Base-by-base conservation (phyloP, 345 rosid species). In the Orychophragmus violaceus region DNA sequence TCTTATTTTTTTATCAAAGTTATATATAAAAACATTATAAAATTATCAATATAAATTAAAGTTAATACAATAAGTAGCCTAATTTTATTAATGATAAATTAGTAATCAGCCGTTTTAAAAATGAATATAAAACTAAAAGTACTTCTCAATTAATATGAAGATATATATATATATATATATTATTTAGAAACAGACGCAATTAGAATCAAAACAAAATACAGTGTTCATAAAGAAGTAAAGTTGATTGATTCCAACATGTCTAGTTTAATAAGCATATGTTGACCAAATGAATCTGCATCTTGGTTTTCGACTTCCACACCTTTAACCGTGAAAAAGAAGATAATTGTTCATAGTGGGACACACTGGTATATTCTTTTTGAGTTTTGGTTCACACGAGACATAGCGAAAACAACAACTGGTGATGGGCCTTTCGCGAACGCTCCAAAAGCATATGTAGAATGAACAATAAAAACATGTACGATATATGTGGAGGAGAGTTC, bases 241-340 rank as follows among this genome's bases (percentile, higher is more conserved):
- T 28, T 52, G 36, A 52, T 22, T 16, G 36, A 46, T 58, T 68
- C 48, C 8, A 45, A 25, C 51, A 52, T 52, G 37, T 64, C 5
- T 64, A 10, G 8, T 66, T 56, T 54, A 54, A 22, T 54, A 54
- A 29, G 70, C 70, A 53, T 39, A 68, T 58, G 41, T 68, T 58
- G 59, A 68, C 65, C 17, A 57, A n/a, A 1, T n/a, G 66, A 69
- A 69, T 69, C 73, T 69, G 59, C 39, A 69, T 59, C 58, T 48
- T 3, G 16, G 16, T 14, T 48, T 58, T 48, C 2, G 6, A 35
- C 30, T 59, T 59, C 59, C 37, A 16, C 22, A 50, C 50, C 27
- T 36, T 25, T 35, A 25, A 25, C 13, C 3, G 6, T 24, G 18
- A 17, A 53, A 23, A 49, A n/a, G 5, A 3, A 56, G 2, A 45